phyloP scores from a whole-genome alignment of 2,329 filamentous ascomycete genomes.

The Alternaria dauci region DNA sequence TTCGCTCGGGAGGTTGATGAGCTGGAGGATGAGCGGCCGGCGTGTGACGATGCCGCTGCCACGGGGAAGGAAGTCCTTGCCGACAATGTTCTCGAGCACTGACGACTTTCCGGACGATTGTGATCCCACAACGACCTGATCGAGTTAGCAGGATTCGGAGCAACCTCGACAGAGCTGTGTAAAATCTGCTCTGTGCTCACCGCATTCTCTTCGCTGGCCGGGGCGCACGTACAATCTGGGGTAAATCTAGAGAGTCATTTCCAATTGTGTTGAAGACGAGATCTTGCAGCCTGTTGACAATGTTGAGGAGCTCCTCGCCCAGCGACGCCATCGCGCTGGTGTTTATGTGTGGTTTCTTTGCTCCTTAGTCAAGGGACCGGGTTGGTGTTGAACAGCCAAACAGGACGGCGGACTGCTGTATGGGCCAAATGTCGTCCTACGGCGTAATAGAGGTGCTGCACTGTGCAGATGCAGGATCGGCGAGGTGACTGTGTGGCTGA shows the following conservation, averaged over 20 bases:
- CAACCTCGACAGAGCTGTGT: constrained; percentile 3
- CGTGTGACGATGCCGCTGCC: constrained; percentile 97
- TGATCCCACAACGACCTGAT: constrained; percentile 95
- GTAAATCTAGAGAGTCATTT: constrained; percentile 95
- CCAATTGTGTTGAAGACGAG: constrained; percentile 99
- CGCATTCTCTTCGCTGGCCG: constrained; percentile 20
- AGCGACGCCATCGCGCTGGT: constrained; percentile 79
- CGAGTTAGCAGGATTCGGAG: constrained; percentile 23
- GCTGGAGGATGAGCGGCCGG: constrained; percentile 91
- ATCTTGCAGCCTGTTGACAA: constrained; percentile 98
- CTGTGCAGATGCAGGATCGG: constrained; percentile 18
- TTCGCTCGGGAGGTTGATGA: constrained; percentile 90
- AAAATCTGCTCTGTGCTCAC: constrained; percentile 23
- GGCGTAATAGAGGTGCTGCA: constrained; percentile 12
- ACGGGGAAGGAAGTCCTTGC: constrained; percentile 93
- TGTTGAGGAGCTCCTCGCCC: constrained; percentile 91
- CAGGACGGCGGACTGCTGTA: constrained; percentile 25
- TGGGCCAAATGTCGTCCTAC: constrained; percentile 12
- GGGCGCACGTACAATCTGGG: constrained; percentile 89
- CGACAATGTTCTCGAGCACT: constrained; percentile 98
- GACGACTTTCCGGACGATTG: constrained; percentile 99
- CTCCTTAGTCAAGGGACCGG: constrained; percentile 34
- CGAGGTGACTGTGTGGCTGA: constrained; percentile 12
- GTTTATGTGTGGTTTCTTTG: constrained; percentile 24
- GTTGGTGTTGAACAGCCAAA: constrained; percentile 37